Evolutionary conservation across 106 monocot genomes (phyloP).

Genomic region (Apostasia ramifera): DNA sequence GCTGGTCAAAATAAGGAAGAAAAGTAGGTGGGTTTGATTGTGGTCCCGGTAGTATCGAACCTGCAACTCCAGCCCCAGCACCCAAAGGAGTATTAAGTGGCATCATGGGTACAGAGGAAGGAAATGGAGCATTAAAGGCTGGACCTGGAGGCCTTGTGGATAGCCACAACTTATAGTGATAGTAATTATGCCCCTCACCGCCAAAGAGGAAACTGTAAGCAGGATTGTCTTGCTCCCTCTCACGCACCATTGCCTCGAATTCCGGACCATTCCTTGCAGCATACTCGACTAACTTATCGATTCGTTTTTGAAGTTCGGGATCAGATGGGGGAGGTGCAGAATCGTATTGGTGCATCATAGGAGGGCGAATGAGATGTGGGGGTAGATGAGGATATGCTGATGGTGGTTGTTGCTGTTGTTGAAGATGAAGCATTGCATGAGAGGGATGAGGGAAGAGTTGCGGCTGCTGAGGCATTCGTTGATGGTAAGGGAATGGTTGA

Average conservation of each 20-base stretch:
- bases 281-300: conserved; percentile 87
- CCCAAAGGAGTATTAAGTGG: conserved; percentile 25
- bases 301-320: conserved; percentile 82
- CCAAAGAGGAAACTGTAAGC: conserved; percentile 90
- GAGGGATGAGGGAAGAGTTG: conserved; percentile 50
- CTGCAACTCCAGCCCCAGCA: conserved; percentile 23
- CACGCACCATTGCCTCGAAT: conserved; percentile 88
- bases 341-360: conserved; percentile 49
- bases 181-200: conserved; percentile 82
- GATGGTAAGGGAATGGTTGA: conserved; percentile 46
- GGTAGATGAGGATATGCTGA: conserved; percentile 29
- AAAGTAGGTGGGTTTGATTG: conserved; percentile 43
- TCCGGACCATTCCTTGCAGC: conserved; percentile 87
- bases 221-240: conserved; percentile 89
- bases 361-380: conserved; percentile 38
- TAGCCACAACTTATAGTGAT: conserved; percentile 72
- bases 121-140: conserved; percentile 35
- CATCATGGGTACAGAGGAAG: conserved; percentile 22
- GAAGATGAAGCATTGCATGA: conserved; percentile 29
- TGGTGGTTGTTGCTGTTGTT: conserved; percentile 46
- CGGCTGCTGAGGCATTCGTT: conserved; percentile 39
- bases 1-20: conserved; percentile 58
- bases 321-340: conserved; percentile 70
- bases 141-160: conserved; percentile 26
- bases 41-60: conserved; percentile 31